Evolutionary conservation across 139 green algal genomes (phyloP).

Genomic region (Zygnema cylindricum): DNA sequence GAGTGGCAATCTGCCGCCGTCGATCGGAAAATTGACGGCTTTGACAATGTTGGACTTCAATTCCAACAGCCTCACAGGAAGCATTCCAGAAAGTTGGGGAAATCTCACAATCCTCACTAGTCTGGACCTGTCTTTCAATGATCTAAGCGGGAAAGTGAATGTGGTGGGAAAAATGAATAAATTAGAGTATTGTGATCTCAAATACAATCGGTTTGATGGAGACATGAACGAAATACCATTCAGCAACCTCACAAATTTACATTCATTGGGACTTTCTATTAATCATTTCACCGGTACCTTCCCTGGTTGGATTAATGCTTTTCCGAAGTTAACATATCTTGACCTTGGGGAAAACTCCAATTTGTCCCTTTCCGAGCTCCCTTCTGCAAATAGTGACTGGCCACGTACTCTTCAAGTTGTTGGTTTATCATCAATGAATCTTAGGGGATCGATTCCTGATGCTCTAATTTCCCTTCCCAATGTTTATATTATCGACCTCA

Average conservation of each 20-base stretch:
- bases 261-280: neutral
- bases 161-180: neutral
- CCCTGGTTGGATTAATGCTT: neutral
- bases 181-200: neutral
- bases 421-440: neutral
- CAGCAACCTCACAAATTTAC: neutral
- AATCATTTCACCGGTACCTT: neutral
- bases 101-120: neutral
- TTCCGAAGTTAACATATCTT: neutral
- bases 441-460: conserved; percentile 23
- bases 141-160: neutral
- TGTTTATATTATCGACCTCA: conserved; percentile 27
- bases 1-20: neutral
- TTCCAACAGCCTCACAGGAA: conserved; percentile 15
- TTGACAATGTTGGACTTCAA: neutral
- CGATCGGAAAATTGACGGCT: neutral
- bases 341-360: neutral
- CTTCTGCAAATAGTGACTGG: neutral
- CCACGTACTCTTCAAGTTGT: neutral
- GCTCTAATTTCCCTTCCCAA: neutral
- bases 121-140: conserved; percentile 15
- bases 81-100: neutral
- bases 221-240: neutral
- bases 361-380: neutral
- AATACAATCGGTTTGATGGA: neutral